Percentiles rank a stretch among this genome's conserved stretches.
Evolutionary conservation across 177 flowering plant species (phyloP).

Genomic region (Telopea speciosissima): DNA sequence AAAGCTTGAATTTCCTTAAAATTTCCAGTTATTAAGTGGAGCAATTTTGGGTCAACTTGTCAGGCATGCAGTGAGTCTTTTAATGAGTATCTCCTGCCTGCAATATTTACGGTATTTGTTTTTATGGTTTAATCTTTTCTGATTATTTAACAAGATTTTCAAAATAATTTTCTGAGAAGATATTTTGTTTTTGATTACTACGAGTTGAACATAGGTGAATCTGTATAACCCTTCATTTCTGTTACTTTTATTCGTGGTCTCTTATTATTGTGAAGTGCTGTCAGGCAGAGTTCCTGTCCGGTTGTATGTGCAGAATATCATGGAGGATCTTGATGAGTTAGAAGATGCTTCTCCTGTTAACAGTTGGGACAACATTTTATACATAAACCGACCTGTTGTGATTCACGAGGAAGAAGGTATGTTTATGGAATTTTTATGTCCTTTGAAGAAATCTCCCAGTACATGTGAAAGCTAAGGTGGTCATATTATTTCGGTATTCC

Average conservation of each 20-base stretch:
- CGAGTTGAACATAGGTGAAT: neutral
- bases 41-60: too few relatives aligned
- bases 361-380: constrained; percentile 76
- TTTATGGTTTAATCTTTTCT: neutral
- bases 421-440: neutral
- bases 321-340: constrained; percentile 53
- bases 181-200: too few relatives aligned
- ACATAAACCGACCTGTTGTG: constrained; percentile 80
- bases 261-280: constrained; percentile 9
- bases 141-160: neutral
- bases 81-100: neutral
- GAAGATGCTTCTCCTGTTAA: constrained; percentile 60
- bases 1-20: too few relatives aligned
- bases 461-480: neutral
- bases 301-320: constrained; percentile 55
- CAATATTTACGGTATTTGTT: neutral
- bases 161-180: too few relatives aligned
- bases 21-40: too few relatives aligned
- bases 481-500: neutral
- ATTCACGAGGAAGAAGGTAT: constrained; percentile 57
- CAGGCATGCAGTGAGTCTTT: neutral
- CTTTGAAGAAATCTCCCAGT: neutral
- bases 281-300: constrained; percentile 40
- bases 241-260: constrained; percentile 4
- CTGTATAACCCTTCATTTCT: neutral